A percentile compares a stretch with the other conserved stretches of the same genome.
phyloP scores from a whole-genome alignment of 2,329 filamentous ascomycete species.

The Rhexocercosporidium sp. region DNA sequence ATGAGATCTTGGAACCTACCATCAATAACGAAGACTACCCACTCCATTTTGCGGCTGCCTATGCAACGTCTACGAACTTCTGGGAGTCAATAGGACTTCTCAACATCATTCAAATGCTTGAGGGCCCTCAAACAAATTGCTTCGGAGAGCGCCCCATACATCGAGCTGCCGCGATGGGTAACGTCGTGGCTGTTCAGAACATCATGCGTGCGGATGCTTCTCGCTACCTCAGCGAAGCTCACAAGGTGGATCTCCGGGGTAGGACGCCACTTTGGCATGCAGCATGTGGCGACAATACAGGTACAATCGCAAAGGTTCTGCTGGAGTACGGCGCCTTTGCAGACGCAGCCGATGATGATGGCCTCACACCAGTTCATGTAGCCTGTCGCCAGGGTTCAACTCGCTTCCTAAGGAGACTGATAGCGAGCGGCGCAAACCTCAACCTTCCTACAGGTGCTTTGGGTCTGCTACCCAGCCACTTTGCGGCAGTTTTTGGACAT shows the following conservation, averaged over 20 bases:
- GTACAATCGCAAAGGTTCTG: not conserved
- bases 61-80: not conserved
- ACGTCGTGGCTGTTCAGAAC: not conserved
- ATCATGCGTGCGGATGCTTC: not conserved
- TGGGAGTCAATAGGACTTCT: not conserved
- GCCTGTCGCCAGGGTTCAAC: not conserved
- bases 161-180: not conserved
- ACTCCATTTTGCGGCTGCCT: not conserved
- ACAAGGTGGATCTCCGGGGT: not conserved
- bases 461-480: not conserved
- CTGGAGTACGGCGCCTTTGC: not conserved
- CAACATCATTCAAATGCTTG: not conserved
- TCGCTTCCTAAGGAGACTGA: not conserved
- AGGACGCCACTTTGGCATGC: not conserved
- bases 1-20: not conserved
- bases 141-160: not conserved
- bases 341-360: not conserved
- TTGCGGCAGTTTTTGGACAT: not conserved
- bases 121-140: not conserved
- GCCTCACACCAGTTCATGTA: not conserved
- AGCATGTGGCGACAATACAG: not conserved
- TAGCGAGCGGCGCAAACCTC: not conserved
- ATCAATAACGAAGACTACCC: constrained; percentile 1
- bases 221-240: not conserved
- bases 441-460: not conserved